Evolutionary conservation across 208 protist genomes (phyloP), one percentile per base, ranked within the genome.

Genomic region (Histomonas meleagridis): DNA sequence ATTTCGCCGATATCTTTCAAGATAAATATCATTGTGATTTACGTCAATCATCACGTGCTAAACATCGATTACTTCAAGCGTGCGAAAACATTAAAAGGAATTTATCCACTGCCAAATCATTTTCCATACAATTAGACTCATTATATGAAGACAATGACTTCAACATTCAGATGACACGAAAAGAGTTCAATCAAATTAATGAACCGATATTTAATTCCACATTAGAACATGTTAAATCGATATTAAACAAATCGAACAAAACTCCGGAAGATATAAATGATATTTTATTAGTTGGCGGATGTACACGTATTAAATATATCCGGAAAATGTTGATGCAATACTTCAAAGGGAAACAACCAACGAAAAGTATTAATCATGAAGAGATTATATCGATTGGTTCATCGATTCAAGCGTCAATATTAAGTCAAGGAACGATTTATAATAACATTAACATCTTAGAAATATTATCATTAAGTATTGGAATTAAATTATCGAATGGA

Each of bases 371-470:
- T 95, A 98, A 99, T 94, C 97, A 97, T 91, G 97, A 99, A 94
- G 98, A 99, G 95, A 97, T 97, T 55, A 97, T 99, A 38, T 98
- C 98, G n/a, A 98, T 97, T 94, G 98, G 98, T 93, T 98, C 98
- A 7, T 97, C 98, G 16, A 96, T 99, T 26, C 97, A 99, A 96
- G 98, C 95, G 76, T 97, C 79, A n/a, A n/a, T n/a, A n/a, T n/a
- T n/a, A n/a, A n/a, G n/a, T n/a, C n/a, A n/a, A n/a, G n/a, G n/a
- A n/a, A n/a, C n/a, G n/a, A n/a, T n/a, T n/a, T n/a, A n/a, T n/a
- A n/a, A n/a, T n/a, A n/a, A n/a, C n/a, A n/a, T n/a, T n/a, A n/a
- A n/a, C n/a, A n/a, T n/a, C n/a, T n/a, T n/a, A n/a, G n/a, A n/a
- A n/a, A n/a, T n/a, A n/a, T n/a, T n/a, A n/a, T n/a, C n/a, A n/a